Base-by-base conservation (phyloP, 2,329 filamentous ascomycete genomes). In the Dactylonectria macrodidyma region DNA sequence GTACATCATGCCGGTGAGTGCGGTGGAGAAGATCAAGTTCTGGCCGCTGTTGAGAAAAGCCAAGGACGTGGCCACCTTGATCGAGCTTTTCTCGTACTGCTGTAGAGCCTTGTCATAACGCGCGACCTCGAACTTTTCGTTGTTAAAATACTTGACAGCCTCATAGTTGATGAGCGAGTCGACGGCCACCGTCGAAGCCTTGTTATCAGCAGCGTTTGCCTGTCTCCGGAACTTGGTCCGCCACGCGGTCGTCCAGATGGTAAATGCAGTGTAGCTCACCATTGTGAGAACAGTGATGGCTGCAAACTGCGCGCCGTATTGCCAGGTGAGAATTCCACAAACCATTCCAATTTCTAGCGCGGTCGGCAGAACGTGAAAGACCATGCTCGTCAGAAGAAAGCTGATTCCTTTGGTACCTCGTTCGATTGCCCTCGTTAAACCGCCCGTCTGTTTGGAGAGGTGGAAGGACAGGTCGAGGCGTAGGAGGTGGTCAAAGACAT, bases 81-180 rank as follows among this genome's bases (percentile, higher is more conserved):
- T 98, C 16, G 95, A 97, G 65, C 95, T 95, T 79, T 92, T 92
- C 80, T 99, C 94, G 80, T 99, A 99, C 66, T 92, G 88, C 71
- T 91, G 88, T 26, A 99, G 85, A 0, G 96, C 95, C 75, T 91
- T 90, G 81, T 98, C 95, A 80, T 99, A 99, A 48, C 96, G 90
- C 36, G 89, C 88, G 50, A 97, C 94, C 83, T 99, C 96, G 73
- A 95, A 98, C 72, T 93, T 94, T 78, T 99, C 97, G 77, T 99
- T 99, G 85, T 99, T 99, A 84, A 98, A 99, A 84, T 98, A 97
- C 83, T 99, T 99, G 78, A 99, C 96, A 14, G 97, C 95, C 82
- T 99, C 96, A 78, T 98, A 99, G 84, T 99, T 99, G 85, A 99
- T 97, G 58, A 99, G 85, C 1, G 95, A 97, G 82, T 99, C 96